phyloP scores from a whole-genome alignment of 805 yeast species.

The Candida tibetensis region DNA sequence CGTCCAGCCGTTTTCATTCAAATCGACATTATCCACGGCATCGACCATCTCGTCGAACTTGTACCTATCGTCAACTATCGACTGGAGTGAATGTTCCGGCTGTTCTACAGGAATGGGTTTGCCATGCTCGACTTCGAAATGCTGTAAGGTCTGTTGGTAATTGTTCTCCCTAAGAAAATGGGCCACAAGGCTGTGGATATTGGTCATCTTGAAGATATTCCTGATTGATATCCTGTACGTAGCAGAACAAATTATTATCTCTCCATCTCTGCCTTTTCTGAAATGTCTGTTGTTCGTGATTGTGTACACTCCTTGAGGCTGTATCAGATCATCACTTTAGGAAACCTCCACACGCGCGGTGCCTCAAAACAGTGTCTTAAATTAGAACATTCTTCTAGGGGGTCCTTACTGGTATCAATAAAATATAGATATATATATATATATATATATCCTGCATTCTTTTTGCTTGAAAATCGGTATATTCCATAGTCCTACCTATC shows the following conservation, averaged over 20 bases:
- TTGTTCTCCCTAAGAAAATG: conserved; percentile 55
- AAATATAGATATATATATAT: too few relatives aligned
- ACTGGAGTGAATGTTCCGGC: conserved; percentile 36
- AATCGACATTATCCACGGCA: conserved; percentile 5
- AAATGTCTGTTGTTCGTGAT: too few relatives aligned
- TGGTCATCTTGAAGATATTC: background rate
- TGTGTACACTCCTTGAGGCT: background rate
- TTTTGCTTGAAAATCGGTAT: conserved; percentile 2
- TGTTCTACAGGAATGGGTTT: conserved; percentile 23
- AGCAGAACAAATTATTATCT: conserved; percentile 3
- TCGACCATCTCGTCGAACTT: conserved; percentile 21
- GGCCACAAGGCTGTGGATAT: conserved; percentile 41
- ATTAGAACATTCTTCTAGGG: too few relatives aligned
- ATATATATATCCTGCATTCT: too few relatives aligned
- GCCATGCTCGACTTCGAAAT: conserved; percentile 48
- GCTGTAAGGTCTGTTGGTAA: conserved; percentile 42
- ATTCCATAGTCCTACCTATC: too few relatives aligned
- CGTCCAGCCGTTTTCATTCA: conserved; percentile 4
- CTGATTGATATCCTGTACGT: too few relatives aligned
- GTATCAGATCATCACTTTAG: background rate
- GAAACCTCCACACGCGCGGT: background rate
- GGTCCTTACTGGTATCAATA: too few relatives aligned
- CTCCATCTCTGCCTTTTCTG: too few relatives aligned
- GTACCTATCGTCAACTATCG: conserved; percentile 38
- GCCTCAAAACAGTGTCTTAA: conserved; percentile 2